A percentile compares a stretch with the other conserved stretches of the same genome.
Conservation (phyloP, 176 grass and related monocot species). For the Coix lacrymajobi region DNA sequence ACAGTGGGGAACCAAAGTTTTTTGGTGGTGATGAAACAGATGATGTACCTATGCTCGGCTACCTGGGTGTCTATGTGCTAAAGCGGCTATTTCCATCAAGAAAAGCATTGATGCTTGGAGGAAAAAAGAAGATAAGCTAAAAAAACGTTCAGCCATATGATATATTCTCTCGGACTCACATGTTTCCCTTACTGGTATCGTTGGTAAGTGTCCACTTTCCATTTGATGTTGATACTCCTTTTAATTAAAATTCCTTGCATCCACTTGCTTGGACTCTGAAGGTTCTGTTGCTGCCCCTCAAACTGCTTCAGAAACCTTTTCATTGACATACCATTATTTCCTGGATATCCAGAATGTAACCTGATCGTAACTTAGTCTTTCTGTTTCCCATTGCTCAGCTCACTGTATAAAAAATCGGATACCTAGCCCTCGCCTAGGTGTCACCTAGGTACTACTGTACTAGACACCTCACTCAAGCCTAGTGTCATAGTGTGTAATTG, state of each 20-base stretch:
- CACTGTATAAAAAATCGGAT: background rate
- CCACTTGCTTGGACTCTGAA: background rate
- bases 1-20: slow-evolving; percentile 71
- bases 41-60: slow-evolving; percentile 58
- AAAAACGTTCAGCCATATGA: slow-evolving; percentile 90
- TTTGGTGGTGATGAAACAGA: slow-evolving; percentile 52
- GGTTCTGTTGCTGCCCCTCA: background rate
- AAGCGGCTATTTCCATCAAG: slow-evolving; percentile 72
- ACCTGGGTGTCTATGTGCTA: slow-evolving; percentile 74
- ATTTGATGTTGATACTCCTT: slow-evolving; percentile 7
- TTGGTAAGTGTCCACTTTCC: slow-evolving; percentile 57
- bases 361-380: background rate
- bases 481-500: background rate
- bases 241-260: background rate
- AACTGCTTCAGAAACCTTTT: background rate
- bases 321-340: background rate
- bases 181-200: slow-evolving; percentile 58
- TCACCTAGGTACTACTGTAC: background rate
- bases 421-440: background rate
- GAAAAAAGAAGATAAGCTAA: slow-evolving; percentile 88
- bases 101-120: slow-evolving; percentile 72
- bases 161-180: slow-evolving; percentile 77
- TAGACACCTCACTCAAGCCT: background rate
- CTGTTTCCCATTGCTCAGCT: background rate
- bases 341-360: slow-evolving; percentile 20